Percentiles rank a stretch among this genome's conserved stretches.
These are phyloP conservation scores for Striga asiatica DNA, from an alignment of 257 asterid species.

Conservation along the genomic window DNA sequence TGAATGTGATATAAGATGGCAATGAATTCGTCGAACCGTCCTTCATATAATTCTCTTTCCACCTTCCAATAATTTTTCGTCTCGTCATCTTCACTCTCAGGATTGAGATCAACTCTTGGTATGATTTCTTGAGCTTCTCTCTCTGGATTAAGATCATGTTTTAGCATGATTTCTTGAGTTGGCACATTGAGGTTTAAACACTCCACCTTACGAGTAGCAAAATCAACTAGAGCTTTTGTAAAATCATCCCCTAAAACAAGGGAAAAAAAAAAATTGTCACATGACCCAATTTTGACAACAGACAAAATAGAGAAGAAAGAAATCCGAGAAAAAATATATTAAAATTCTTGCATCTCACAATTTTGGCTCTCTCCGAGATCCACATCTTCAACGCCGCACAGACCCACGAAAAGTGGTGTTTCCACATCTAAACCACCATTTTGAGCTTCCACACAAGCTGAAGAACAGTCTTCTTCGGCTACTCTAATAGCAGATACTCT, in stretches of 20 bases:
- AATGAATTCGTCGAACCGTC: constrained; percentile 19
- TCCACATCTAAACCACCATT: background rate
- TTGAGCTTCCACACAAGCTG: background rate
- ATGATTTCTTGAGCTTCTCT: constrained; percentile 11
- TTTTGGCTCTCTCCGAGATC: background rate
- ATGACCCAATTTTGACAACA: background rate
- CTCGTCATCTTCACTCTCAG: constrained; percentile 15
- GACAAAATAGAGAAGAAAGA: background rate
- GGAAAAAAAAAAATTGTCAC: background rate
- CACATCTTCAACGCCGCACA: background rate
- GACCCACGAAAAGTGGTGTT: background rate
- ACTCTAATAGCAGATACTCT: background rate
- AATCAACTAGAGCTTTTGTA: constrained; percentile 14
- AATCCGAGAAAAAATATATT: background rate
- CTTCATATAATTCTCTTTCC: constrained; percentile 12
- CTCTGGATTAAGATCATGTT: constrained; percentile 28
- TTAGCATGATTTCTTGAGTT: constrained; percentile 15
- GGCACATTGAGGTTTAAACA: constrained; percentile 9
- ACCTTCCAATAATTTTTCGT: constrained; percentile 21
- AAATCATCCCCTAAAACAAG: constrained; percentile 12
- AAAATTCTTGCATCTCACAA: background rate
- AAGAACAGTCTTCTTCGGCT: background rate
- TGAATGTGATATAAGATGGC: constrained; percentile 25
- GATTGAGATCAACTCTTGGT: constrained; percentile 33
- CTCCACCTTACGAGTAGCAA: constrained; percentile 11